phyloP scores from a whole-genome alignment of 768 basidiomycete species.

The Melanogaster broomeanus region DNA sequence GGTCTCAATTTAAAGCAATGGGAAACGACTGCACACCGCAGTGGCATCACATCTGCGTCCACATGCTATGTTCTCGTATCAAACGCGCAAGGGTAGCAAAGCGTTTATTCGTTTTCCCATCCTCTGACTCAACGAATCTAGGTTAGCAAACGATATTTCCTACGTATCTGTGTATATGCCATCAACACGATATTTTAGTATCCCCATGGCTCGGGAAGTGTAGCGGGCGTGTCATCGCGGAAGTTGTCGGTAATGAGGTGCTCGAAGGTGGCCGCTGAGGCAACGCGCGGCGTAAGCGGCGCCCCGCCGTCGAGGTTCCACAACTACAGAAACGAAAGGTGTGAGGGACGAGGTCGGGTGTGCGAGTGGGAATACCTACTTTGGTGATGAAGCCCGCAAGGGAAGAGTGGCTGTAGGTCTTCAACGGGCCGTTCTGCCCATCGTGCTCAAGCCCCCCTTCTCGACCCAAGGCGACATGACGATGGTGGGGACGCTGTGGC shows the following conservation, averaged over 20 bases:
- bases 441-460: slow-evolving; percentile 17
- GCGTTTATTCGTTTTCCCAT: too few relatives aligned
- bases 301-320: slow-evolving; percentile 25
- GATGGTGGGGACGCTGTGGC: slow-evolving; percentile 19
- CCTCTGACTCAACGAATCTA: too few relatives aligned
- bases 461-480: slow-evolving; percentile 26
- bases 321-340: slow-evolving; percentile 5
- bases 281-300: slow-evolving; percentile 22
- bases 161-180: too few relatives aligned
- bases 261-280: slow-evolving; percentile 22
- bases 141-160: too few relatives aligned
- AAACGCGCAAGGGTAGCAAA: too few relatives aligned
- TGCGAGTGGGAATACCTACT: background rate
- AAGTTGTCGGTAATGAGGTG: slow-evolving; percentile 24
- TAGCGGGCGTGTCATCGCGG: slow-evolving; percentile 12
- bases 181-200: background rate
- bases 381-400: slow-evolving; percentile 23
- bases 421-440: background rate
- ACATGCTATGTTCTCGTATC: too few relatives aligned
- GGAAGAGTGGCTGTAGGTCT: slow-evolving; percentile 23
- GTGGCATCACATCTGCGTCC: too few relatives aligned
- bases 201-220: slow-evolving; percentile 22
- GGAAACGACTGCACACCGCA: too few relatives aligned
- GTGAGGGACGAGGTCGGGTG: background rate
- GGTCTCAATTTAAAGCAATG: too few relatives aligned